These are phyloP conservation scores for Pisolithus microcarpus DNA, from an alignment of 768 basidiomycete genomes.

Conservation along the genomic window DNA sequence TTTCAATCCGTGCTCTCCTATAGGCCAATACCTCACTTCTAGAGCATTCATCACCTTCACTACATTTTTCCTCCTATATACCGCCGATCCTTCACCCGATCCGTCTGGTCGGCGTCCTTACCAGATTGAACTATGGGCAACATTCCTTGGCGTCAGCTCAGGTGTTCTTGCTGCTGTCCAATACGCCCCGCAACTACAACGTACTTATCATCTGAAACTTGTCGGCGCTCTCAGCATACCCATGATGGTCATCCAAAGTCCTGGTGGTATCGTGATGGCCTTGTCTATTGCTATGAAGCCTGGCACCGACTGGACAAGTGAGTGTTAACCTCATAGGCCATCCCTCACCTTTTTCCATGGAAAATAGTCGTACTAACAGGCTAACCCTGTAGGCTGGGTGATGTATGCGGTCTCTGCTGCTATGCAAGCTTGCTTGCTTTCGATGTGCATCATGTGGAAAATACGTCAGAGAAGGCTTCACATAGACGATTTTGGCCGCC, in stretches of 20 bases:
- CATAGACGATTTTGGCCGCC: slow-evolving; percentile 85
- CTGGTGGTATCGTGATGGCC: slow-evolving; percentile 85
- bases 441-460: slow-evolving; percentile 86
- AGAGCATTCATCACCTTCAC: slow-evolving; percentile 53
- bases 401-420: slow-evolving; percentile 75
- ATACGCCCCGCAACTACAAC: slow-evolving; percentile 80
- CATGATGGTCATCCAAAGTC: slow-evolving; percentile 94
- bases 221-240: slow-evolving; percentile 92
- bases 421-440: slow-evolving; percentile 75
- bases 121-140: slow-evolving; percentile 61
- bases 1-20: slow-evolving; percentile 1
- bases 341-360: background rate
- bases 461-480: slow-evolving; percentile 63
- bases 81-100: slow-evolving; percentile 32
- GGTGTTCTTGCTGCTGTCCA: slow-evolving; percentile 75
- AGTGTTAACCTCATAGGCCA: slow-evolving; percentile 11
- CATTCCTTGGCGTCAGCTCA: slow-evolving; percentile 78
- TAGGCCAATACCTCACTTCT: background rate
- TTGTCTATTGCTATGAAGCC: slow-evolving; percentile 71
- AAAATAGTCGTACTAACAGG: background rate
- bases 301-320: slow-evolving; percentile 82
- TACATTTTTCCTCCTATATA: slow-evolving; percentile 55
- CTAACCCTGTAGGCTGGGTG: slow-evolving; percentile 53
- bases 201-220: slow-evolving; percentile 70
- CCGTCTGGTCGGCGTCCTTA: slow-evolving; percentile 29